Evolutionary conservation across 768 basidiomycete species (phyloP), one percentile per base, ranked within the genome.

Genomic region (Lanmaoa pseudosensibilis): DNA sequence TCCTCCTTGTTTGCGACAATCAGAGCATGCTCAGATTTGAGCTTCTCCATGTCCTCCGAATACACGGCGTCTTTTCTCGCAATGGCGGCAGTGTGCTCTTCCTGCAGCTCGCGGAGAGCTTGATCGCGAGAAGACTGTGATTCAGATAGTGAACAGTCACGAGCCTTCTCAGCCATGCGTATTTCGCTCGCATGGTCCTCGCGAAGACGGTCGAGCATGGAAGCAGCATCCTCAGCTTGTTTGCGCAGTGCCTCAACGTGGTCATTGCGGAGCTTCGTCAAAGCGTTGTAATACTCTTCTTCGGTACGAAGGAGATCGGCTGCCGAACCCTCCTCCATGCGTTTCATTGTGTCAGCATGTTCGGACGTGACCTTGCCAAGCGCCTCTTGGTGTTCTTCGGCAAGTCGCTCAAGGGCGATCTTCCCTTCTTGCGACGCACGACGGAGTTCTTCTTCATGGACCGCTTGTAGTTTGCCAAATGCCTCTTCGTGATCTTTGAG

Each of bases 201-300:
- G 53, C 82, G 83, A 59, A 92, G 72, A 44, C 89, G 81, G 51
- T 88, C 85, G n/a, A 93, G 75, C 12, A 76, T 77, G 6, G 82
- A 83, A 38, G 83, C 75, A 19, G 80, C 74, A 54, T 92, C 87
- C 5, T 78, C 77, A 2, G 82, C 76, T 54, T 87, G 81, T 62
- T 78, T 82, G 58, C 82, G 82, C 55, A 93, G 74, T 25, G 82
- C 78, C 58, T 85, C 82, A 4, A 82, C 78, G 62, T 94, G 90
- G 65, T 90, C 87, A 15, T 69, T 76, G 41, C 90, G 87, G 46
- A 93, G 80, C 62, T 88, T 89, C 15, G 85, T 88, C 40, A 94
- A 75, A 21, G 84, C 85, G 55, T 91, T 85, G 68, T 92, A 90
- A 64, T 91, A 92, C 66, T 92, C 87, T 63, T 87, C 90, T 65